Evolutionary conservation across 768 basidiomycete species (phyloP).

Genomic region (Macrolepiota dolichaula): DNA sequence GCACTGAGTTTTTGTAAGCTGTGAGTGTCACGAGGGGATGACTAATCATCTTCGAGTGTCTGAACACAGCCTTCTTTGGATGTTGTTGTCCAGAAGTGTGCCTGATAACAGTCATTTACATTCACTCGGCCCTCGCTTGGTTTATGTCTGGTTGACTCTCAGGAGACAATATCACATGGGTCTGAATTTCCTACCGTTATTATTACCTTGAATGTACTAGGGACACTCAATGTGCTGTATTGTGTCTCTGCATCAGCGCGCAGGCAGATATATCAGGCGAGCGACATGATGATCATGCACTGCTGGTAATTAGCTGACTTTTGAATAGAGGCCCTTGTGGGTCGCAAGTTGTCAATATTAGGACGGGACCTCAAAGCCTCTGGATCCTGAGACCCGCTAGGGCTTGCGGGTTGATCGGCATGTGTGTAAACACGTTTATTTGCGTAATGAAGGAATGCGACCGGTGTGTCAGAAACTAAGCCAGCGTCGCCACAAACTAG

Average conservation of each 20-base stretch:
- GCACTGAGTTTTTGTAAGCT: constrained; percentile 43
- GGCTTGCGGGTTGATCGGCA: no score
- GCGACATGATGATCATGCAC: background rate
- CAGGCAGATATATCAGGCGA: background rate
- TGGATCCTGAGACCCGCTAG: no score
- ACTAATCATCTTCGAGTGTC: constrained; percentile 28
- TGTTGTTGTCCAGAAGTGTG: background rate
- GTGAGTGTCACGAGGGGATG: constrained; percentile 30
- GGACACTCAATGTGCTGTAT: background rate
- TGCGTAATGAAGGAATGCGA: no score
- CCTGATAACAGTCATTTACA: background rate
- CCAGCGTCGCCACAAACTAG: no score
- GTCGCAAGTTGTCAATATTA: background rate
- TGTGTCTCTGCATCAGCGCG: background rate
- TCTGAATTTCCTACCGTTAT: background rate
- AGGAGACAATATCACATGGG: background rate
- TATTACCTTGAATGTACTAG: background rate
- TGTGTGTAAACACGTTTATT: no score
- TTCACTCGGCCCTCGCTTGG: background rate
- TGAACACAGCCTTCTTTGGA: background rate
- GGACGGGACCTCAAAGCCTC: background rate
- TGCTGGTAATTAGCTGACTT: background rate
- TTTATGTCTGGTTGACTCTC: background rate
- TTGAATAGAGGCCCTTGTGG: background rate
- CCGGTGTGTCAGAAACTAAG: no score